phyloP scores from a whole-genome alignment of 2,329 filamentous ascomycete species.

The Falciphora oryzae region DNA sequence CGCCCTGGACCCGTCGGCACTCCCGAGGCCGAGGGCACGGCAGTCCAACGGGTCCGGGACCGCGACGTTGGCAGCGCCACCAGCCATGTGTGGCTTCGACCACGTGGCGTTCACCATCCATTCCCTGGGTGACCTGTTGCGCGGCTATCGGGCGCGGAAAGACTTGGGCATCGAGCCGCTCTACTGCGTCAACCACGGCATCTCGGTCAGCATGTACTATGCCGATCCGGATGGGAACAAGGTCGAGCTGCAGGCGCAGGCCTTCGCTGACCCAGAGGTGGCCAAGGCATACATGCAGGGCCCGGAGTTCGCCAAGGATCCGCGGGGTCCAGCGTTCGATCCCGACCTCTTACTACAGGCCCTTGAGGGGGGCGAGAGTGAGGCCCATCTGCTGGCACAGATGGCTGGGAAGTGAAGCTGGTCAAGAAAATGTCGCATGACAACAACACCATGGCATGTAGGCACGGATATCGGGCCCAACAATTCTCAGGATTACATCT shows the following conservation, averaged over 20 bases:
- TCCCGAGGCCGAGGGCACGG: conserved; percentile 3
- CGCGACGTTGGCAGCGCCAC: not conserved
- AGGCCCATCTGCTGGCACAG: conserved; percentile 18
- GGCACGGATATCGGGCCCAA: too few species aligned
- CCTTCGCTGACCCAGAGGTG: conserved; percentile 31
- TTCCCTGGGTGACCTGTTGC: conserved; percentile 28
- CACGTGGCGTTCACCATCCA: conserved; percentile 37
- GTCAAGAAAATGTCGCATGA: not conserved
- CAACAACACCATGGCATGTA: not conserved
- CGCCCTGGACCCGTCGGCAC: conserved; percentile 21
- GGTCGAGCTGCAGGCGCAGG: conserved; percentile 41
- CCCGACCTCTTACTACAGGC: conserved; percentile 33
- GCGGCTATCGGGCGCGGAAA: conserved; percentile 31
- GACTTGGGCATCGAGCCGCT: conserved; percentile 30
- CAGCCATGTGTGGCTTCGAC: conserved; percentile 26
- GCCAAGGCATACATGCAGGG: conserved; percentile 33
- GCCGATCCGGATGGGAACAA: conserved; percentile 41
- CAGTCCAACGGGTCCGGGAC: too few species aligned
- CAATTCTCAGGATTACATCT: too few species aligned
- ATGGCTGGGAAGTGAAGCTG: not conserved
- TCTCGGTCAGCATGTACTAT: conserved; percentile 42
- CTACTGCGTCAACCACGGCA: conserved; percentile 42
- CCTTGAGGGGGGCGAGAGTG: conserved; percentile 20
- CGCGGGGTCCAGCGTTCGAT: conserved; percentile 37
- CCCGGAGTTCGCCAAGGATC: conserved; percentile 32